Percentiles rank a stretch among this genome's conserved stretches.
Conservation (phyloP, 225 moss, liverwort and hornwort genomes). For the Climacium dendroides region DNA sequence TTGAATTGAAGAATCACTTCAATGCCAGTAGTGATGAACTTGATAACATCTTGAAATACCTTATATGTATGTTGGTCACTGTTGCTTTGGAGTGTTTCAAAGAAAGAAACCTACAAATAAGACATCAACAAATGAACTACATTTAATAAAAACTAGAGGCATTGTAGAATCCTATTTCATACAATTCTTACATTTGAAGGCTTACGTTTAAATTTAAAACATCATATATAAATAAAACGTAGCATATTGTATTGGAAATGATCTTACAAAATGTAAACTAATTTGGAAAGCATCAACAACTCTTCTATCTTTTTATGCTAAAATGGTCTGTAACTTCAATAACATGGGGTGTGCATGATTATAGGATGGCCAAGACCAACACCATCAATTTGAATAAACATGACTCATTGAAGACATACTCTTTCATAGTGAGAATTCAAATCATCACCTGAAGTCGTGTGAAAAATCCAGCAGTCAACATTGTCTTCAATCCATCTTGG, state of each 20-base stretch:
- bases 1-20: background rate
- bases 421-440: accelerated
- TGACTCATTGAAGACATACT: accelerated
- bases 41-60: background rate
- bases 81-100: background rate
- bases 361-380: accelerated
- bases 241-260: background rate
- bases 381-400: too few relatives aligned
- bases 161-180: too few relatives aligned
- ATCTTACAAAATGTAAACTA: background rate
- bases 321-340: background rate
- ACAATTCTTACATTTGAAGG: accelerated
- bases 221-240: accelerated
- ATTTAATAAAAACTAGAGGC: accelerated
- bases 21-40: background rate
- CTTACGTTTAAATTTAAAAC: accelerated
- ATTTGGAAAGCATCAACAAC: accelerated
- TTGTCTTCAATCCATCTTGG: background rate
- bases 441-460: background rate
- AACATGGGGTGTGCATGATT: background rate
- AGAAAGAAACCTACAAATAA: background rate
- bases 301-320: accelerated
- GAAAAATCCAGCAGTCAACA: background rate
- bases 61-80: background rate
- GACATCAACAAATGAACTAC: background rate